Conservation (phyloP, 2,329 filamentous ascomycete genomes). For the Rhynchosporium secalis region DNA sequence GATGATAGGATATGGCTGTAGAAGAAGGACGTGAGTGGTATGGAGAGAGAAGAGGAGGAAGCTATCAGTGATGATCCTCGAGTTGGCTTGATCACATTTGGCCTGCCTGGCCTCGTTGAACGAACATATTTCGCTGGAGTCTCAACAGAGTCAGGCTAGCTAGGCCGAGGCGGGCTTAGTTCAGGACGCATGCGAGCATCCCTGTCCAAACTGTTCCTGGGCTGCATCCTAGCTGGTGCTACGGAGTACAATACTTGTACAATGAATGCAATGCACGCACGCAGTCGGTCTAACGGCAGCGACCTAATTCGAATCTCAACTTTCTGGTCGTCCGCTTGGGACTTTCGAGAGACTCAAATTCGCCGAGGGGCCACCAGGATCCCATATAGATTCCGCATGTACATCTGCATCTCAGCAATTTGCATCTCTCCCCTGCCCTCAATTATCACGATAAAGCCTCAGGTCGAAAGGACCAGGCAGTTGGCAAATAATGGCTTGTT, state of each 20-base stretch:
- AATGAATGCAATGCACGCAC: too few relatives aligned
- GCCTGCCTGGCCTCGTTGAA: constrained; percentile 14
- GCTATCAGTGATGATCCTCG: constrained; percentile 20
- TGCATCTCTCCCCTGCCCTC: constrained; percentile 2
- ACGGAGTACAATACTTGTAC: too few relatives aligned
- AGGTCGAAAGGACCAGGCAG: neutral
- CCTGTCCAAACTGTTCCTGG: constrained; percentile 1
- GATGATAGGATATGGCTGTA: constrained; percentile 10
- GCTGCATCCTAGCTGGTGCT: neutral
- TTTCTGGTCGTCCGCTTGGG: neutral
- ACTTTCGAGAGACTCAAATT: neutral
- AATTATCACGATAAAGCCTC: constrained; percentile 14
- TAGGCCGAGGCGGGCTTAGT: neutral
- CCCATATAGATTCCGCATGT: constrained; percentile 3
- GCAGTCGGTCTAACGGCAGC: constrained; percentile 9
- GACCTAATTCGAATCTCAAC: constrained; percentile 14
- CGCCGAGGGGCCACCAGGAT: neutral
- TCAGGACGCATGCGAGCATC: neutral
- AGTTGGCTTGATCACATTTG: neutral
- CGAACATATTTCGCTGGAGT: constrained; percentile 6
- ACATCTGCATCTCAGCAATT: constrained; percentile 14
- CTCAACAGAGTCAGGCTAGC: constrained; percentile 15
- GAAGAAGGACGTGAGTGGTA: constrained; percentile 16
- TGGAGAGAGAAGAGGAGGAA: constrained; percentile 13
- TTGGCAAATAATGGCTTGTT: neutral